Evolutionary conservation across 164 flowering plant genomes (phyloP), one percentile per base, ranked within the genome.

Genomic region (Piper betle): DNA sequence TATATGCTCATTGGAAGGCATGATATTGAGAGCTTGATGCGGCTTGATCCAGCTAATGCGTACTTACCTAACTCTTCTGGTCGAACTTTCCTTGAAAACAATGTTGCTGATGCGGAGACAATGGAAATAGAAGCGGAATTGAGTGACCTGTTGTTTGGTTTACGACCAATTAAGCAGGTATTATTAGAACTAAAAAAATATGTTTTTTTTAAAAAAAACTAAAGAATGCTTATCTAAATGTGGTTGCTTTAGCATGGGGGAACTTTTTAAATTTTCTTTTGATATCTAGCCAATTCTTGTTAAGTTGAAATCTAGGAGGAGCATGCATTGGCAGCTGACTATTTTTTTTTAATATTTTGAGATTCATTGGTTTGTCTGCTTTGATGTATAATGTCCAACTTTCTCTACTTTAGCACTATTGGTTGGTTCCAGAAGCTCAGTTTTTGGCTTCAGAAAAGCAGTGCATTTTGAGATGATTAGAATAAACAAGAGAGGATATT

Each of bases 1-100:
- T 94, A 94, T 69, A 91, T 88, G 99, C 94, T 94, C 37, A 88
- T 91, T 61, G 99, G 99, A 55, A 84, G 99, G 72, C 88, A 94
- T 75, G 99, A 91, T 63, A 71, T 94, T 64, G 99, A 94, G 68
- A 88, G 76, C 66, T 77, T 94, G 74, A 81, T 91, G 97, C 78
- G 81, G 63, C 80, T 67, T 71, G 99, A 94, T 69, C 90, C 96
- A 37, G 80, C 96, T 13, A 87, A 93, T 80, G 74, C 82, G 50
- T 85, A 77, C 73, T 76, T 94, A 55, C 91, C 85, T 39, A 75
- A 70, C 80, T 71, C 84, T 18, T 64, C 62, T 62, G 82, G 76
- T 61, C 88, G 79, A 58, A 62, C 69, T 59, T 69, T 71, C 55
- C 59, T 59, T 57, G 84, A 71, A 59, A 71, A 61, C 18, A 67